These are phyloP conservation scores for Tribonema minus DNA, from an alignment of 108 stramenopile genomes.

Conservation along the genomic window DNA sequence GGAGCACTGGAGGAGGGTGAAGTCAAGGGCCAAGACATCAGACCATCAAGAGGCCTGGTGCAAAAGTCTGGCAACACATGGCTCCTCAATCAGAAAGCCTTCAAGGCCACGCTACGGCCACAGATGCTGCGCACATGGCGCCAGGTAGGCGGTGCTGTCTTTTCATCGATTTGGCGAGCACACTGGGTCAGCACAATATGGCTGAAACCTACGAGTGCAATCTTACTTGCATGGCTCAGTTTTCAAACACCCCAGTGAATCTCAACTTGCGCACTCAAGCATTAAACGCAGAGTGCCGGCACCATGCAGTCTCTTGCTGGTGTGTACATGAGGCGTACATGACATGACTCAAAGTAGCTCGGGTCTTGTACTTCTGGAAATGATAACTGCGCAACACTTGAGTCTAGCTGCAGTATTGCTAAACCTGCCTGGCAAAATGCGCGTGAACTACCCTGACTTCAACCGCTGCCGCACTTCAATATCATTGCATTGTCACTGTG, in stretches of 20 bases:
- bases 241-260: too few relatives aligned
- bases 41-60: conserved; percentile 44
- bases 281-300: background rate
- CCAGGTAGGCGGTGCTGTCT: conserved; percentile 26
- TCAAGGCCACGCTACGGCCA: conserved; percentile 32
- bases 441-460: too few relatives aligned
- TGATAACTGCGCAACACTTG: too few relatives aligned
- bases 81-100: conserved; percentile 39
- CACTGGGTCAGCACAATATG: background rate
- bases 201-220: background rate
- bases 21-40: conserved; percentile 8
- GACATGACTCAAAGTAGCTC: too few relatives aligned
- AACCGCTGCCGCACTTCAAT: background rate
- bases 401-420: too few relatives aligned
- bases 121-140: conserved; percentile 46
- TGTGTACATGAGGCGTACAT: background rate
- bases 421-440: too few relatives aligned
- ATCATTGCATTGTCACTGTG: background rate
- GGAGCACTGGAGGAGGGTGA: conserved; percentile 39
- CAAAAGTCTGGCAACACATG: conserved; percentile 38
- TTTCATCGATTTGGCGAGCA: too few relatives aligned
- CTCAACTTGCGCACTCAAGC: background rate
- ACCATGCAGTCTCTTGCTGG: background rate
- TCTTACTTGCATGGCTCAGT: background rate
- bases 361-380: too few relatives aligned